Evolutionary conservation across 352 stramenopile genomes (phyloP).

Genomic region (Thalassiosira livingstoniorum): DNA sequence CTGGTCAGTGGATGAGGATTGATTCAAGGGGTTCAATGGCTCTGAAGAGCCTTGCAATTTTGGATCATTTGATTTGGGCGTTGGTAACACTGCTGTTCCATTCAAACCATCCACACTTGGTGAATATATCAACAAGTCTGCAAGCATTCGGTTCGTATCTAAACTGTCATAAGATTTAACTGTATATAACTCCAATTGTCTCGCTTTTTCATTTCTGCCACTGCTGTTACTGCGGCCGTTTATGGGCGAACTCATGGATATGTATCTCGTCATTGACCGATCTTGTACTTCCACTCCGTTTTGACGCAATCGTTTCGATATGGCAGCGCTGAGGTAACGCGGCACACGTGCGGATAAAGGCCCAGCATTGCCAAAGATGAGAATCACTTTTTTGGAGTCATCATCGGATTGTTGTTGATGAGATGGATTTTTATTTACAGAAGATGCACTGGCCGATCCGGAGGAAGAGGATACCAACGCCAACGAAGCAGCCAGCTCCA

Average conservation of each 20-base stretch:
- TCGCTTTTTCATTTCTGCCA: neutral
- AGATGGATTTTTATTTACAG: neutral
- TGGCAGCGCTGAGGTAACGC: slow-evolving; percentile 71
- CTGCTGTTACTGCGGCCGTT: neutral
- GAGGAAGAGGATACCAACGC: slow-evolving; percentile 7
- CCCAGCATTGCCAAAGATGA: slow-evolving; percentile 70
- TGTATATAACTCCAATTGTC: slow-evolving; percentile 72
- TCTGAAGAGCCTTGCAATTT: no score
- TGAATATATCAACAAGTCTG: slow-evolving; percentile 69
- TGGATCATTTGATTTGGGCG: neutral
- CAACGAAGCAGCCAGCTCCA: slow-evolving; percentile 64
- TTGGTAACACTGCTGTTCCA: slow-evolving; percentile 74
- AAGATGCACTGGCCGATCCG: neutral
- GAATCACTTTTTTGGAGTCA: slow-evolving; percentile 51
- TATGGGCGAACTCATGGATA: slow-evolving; percentile 52
- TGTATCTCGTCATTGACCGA: slow-evolving; percentile 75
- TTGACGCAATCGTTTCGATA: slow-evolving; percentile 70
- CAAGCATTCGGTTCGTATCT: slow-evolving; percentile 57
- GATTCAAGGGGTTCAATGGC: no score
- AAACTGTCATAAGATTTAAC: slow-evolving; percentile 81
- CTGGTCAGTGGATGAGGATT: slow-evolving; percentile 43
- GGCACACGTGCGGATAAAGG: slow-evolving; percentile 68
- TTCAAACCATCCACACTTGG: slow-evolving; percentile 71
- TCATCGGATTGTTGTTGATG: neutral
- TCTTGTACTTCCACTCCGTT: slow-evolving; percentile 72